These are phyloP conservation scores for Aspergillus luchuensis DNA, from an alignment of 2,329 filamentous ascomycete genomes.

Conservation along the genomic window DNA sequence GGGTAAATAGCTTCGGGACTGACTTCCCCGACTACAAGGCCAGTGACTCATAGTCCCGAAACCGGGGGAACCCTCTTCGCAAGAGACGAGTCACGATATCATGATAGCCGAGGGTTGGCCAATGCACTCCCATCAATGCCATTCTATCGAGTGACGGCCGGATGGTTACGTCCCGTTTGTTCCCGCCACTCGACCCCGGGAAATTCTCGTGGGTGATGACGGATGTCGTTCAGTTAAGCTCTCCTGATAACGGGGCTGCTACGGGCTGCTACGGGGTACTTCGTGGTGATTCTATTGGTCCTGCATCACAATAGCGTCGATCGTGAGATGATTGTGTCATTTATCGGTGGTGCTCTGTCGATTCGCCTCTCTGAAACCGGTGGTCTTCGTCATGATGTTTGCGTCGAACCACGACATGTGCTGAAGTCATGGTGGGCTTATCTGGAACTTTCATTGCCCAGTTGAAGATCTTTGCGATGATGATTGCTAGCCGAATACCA, in stretches of 20 bases:
- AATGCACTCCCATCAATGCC: neutral
- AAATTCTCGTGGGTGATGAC: neutral
- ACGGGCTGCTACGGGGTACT: neutral
- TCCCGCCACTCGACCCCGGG: neutral
- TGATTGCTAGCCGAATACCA: too few species aligned
- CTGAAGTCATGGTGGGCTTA: neutral
- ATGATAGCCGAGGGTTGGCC: neutral
- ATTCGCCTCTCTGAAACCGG: neutral
- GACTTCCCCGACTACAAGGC: neutral
- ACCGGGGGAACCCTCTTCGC: neutral
- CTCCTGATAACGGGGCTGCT: neutral
- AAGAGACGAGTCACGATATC: neutral
- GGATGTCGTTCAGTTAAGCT: slow-evolving; percentile 3
- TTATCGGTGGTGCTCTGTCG: neutral
- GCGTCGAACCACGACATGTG: neutral
- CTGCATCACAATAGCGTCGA: neutral
- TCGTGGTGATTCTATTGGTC: neutral
- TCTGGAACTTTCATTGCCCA: neutral
- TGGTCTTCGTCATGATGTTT: neutral
- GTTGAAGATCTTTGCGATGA: too few species aligned
- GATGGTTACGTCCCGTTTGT: neutral
- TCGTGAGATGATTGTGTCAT: neutral
- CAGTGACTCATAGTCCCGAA: neutral
- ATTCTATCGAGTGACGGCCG: neutral
- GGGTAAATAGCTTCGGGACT: neutral